Conservation (phyloP, 2,329 filamentous ascomycete species). For the Coleophoma eucalyptorum region DNA sequence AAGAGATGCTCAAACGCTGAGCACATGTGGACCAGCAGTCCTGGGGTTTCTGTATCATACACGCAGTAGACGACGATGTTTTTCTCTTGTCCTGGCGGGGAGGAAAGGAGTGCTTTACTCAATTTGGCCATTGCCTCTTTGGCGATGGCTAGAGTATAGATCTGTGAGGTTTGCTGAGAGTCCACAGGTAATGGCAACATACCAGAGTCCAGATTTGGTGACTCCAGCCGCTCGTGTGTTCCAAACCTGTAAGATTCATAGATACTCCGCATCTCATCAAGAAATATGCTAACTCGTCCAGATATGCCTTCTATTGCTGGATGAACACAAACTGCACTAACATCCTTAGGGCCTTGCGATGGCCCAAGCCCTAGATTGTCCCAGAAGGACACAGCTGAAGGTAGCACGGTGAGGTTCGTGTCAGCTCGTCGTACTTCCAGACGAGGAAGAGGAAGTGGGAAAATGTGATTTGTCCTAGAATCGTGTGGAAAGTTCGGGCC, state of each 20-base stretch:
- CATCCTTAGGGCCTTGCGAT: conserved; percentile 65
- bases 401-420: conserved; percentile 66
- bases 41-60: conserved; percentile 60
- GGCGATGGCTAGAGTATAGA: conserved; percentile 17
- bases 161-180: conserved; percentile 31
- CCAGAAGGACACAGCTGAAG: conserved; percentile 76
- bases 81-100: conserved; percentile 30
- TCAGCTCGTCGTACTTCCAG: conserved; percentile 70
- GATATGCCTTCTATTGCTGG: conserved; percentile 61
- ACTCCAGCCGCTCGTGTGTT: conserved; percentile 44
- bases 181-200: conserved; percentile 22
- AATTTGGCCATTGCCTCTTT: conserved; percentile 24
- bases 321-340: conserved; percentile 67
- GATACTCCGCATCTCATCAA: conserved; percentile 63
- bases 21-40: conserved; percentile 66
- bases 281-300: conserved; percentile 58
- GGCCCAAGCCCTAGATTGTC: conserved; percentile 74
- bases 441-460: conserved; percentile 64
- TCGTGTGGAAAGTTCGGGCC: conserved; percentile 11
- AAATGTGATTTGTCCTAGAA: conserved; percentile 48
- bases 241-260: conserved; percentile 76
- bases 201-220: conserved; percentile 30
- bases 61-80: conserved; percentile 76
- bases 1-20: conserved; percentile 70
- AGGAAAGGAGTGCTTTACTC: conserved; percentile 23